Percentiles rank a stretch among this genome's conserved stretches.
phyloP scores from a whole-genome alignment of 208 protist genomes.

The Naegleria fowleri region DNA sequence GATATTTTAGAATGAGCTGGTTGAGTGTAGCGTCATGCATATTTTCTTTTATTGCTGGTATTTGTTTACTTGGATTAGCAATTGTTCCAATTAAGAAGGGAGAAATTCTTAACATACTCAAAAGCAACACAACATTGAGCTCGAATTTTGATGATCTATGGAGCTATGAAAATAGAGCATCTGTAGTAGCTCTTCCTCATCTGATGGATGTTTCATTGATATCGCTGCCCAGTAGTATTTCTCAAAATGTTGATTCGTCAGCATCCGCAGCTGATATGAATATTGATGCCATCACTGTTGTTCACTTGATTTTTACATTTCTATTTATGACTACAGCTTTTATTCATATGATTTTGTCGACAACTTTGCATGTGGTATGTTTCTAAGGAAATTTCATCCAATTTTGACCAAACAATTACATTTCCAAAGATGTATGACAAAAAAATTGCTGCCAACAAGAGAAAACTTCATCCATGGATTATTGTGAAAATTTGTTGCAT shows the following conservation, averaged over 20 bases:
- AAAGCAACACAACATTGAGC: background rate
- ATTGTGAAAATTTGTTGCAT: background rate
- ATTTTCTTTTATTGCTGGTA: background rate
- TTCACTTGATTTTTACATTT: background rate
- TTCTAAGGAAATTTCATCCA: no score
- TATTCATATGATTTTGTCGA: background rate
- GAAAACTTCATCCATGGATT: background rate
- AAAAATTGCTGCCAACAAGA: background rate
- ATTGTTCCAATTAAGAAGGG: background rate
- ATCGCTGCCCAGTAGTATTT: no score
- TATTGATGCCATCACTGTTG: background rate
- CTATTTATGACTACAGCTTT: background rate
- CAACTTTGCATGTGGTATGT: background rate
- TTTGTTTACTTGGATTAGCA: background rate
- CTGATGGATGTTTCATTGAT: background rate
- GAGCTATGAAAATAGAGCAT: no score
- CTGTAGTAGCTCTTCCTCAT: background rate
- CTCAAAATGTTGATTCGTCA: background rate
- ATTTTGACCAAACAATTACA: no score
- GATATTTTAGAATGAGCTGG: background rate
- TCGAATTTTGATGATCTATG: no score
- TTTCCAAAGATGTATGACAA: background rate
- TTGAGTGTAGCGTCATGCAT: background rate
- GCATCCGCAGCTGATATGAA: background rate
- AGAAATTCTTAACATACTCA: background rate